Percentiles rank a stretch among this genome's conserved stretches.
Conservation (phyloP, 2,329 filamentous ascomycete species). For the Hymenoscyphus occultus region DNA sequence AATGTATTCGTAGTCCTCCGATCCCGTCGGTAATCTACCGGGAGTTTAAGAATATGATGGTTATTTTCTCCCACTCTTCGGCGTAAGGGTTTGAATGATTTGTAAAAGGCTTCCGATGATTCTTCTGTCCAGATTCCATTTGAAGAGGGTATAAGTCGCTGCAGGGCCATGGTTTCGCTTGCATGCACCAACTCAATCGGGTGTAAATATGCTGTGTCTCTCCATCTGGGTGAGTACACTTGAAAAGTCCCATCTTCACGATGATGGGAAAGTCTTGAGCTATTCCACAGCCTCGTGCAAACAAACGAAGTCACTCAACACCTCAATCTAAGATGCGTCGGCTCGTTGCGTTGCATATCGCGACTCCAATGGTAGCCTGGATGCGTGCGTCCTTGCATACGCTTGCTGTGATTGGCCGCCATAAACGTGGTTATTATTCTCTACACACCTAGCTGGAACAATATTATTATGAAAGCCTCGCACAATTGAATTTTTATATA, state of each 20-base stretch:
- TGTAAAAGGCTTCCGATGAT: too few relatives aligned
- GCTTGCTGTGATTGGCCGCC: neutral
- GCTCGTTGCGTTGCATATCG: neutral
- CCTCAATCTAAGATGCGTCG: neutral
- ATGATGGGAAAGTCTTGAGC: neutral
- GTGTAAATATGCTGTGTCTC: too few relatives aligned
- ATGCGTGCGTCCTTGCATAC: neutral
- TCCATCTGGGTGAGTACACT: neutral
- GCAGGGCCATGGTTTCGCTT: neutral
- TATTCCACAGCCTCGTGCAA: neutral
- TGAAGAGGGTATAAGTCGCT: neutral
- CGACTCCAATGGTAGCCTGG: neutral
- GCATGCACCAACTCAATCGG: neutral
- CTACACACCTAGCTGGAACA: too few relatives aligned
- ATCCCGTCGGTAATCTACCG: neutral
- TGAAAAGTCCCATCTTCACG: neutral
- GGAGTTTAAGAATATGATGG: neutral
- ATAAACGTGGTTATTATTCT: neutral
- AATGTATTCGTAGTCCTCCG: neutral
- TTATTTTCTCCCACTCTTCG: too few relatives aligned
- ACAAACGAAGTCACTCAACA: neutral
- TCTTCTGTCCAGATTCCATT: neutral
- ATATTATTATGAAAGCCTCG: too few relatives aligned
- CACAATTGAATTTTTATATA: too few relatives aligned
- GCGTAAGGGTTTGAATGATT: too few relatives aligned